These are phyloP conservation scores for Candida mattraensis DNA, from an alignment of 805 yeast genomes.

Conservation along the genomic window DNA sequence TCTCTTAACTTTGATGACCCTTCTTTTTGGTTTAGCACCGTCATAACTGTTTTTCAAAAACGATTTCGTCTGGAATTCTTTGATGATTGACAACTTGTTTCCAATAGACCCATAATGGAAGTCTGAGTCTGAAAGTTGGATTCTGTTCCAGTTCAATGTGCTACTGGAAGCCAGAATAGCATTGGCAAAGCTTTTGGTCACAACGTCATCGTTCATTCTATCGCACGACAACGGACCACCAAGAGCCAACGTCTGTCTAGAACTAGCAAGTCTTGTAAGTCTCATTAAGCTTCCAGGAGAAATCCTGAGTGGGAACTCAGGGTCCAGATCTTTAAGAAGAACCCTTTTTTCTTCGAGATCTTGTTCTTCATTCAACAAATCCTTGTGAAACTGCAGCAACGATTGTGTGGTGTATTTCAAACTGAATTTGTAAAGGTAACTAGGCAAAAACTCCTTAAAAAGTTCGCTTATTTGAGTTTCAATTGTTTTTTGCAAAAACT, in stretches of 20 bases:
- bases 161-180: conserved; percentile 29
- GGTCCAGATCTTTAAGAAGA: conserved; percentile 49
- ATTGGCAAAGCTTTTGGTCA: conserved; percentile 34
- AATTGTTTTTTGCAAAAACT: conserved; percentile 76
- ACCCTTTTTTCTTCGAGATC: conserved; percentile 38
- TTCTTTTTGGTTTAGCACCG: conserved; percentile 31
- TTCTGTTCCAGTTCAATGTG: conserved; percentile 30
- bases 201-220: conserved; percentile 32
- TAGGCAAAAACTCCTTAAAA: conserved; percentile 82
- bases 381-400: conserved; percentile 37
- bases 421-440: conserved; percentile 72
- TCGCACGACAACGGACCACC: conserved; percentile 39
- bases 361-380: conserved; percentile 33
- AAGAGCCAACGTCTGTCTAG: conserved; percentile 80
- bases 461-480: conserved; percentile 77
- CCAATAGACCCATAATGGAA: conserved; percentile 34
- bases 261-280: conserved; percentile 64
- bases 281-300: conserved; percentile 67
- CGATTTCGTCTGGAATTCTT: conserved; percentile 45
- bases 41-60: conserved; percentile 35
- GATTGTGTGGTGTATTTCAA: conserved; percentile 56
- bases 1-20: conserved; percentile 26
- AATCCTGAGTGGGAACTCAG: conserved; percentile 54
- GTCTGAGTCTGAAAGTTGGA: conserved; percentile 34
- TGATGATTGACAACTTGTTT: conserved; percentile 39